Evolutionary conservation across 2,329 filamentous ascomycete genomes (phyloP).

Genomic region (Blastomyces silverae): DNA sequence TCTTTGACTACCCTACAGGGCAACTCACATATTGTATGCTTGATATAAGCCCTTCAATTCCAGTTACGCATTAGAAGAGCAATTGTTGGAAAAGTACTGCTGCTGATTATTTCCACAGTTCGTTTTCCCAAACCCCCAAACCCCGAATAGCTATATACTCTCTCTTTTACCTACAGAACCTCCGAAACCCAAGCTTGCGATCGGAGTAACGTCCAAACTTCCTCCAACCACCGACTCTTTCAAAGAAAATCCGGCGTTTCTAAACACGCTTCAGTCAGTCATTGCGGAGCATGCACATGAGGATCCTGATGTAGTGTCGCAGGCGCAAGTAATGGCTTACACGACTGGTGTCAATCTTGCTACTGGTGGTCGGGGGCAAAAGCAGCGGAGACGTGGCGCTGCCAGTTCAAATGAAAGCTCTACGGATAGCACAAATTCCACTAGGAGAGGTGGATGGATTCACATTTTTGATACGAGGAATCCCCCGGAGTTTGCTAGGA

Average conservation of each 20-base stretch:
- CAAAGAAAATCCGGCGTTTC: slow-evolving; percentile 51
- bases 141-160: slow-evolving; percentile 42
- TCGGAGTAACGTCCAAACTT: slow-evolving; percentile 49
- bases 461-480: slow-evolving; percentile 56
- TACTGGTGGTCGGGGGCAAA: slow-evolving; percentile 39
- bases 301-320: slow-evolving; percentile 52
- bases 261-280: slow-evolving; percentile 51
- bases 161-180: slow-evolving; percentile 53
- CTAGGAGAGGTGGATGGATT: slow-evolving; percentile 54
- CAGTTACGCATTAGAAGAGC: background rate
- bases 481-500: slow-evolving; percentile 58
- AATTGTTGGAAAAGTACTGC: background rate
- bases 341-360: slow-evolving; percentile 51
- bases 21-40: slow-evolving; percentile 37
- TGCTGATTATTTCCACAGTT: slow-evolving; percentile 19
- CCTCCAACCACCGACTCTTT: slow-evolving; percentile 53
- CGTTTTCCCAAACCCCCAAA: slow-evolving; percentile 34
- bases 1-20: slow-evolving; percentile 35
- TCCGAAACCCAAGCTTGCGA: slow-evolving; percentile 47
- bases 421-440: slow-evolving; percentile 54
- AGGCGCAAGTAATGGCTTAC: slow-evolving; percentile 55
- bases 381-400: slow-evolving; percentile 27
- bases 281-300: slow-evolving; percentile 48
- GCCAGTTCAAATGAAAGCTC: slow-evolving; percentile 42
- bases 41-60: slow-evolving; percentile 17